Conservation (phyloP, 2,329 filamentous ascomycete species). For the Aureobasidium sp. region DNA sequence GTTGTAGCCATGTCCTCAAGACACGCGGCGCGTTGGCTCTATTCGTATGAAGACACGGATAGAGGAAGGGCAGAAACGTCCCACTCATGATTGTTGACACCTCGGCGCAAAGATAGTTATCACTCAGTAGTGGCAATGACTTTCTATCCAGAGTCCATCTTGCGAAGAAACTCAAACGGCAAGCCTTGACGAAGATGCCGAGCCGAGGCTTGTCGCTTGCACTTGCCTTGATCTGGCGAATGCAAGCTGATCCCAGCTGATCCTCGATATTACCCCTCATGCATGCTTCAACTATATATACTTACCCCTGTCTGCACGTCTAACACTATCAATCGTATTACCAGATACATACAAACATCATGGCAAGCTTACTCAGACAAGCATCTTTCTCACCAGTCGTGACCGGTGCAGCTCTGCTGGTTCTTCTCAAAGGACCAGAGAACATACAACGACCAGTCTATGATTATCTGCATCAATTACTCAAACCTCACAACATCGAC, state of each 20-base stretch:
- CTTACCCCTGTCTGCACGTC: not conserved
- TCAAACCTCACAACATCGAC: slow-evolving; percentile 32
- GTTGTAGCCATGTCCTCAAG: slow-evolving; percentile 27
- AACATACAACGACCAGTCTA: slow-evolving; percentile 33
- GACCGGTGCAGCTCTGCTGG: slow-evolving; percentile 25
- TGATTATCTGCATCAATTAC: slow-evolving; percentile 30
- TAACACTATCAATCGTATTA: not conserved
- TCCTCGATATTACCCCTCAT: slow-evolving; percentile 9
- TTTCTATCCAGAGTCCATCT: not conserved
- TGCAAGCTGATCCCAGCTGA: not conserved
- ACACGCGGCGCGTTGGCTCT: slow-evolving; percentile 14
- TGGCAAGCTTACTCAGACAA: slow-evolving; percentile 32
- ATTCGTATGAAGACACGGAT: slow-evolving; percentile 43
- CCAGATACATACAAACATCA: not conserved
- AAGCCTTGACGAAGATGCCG: not conserved
- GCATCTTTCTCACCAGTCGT: slow-evolving; percentile 25
- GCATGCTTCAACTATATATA: not conserved
- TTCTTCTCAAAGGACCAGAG: slow-evolving; percentile 33
- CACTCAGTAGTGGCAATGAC: slow-evolving; percentile 8
- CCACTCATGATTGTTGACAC: slow-evolving; percentile 24
- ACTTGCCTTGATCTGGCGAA: too few species aligned
- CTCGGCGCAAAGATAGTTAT: not conserved
- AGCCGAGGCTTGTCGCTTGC: not conserved
- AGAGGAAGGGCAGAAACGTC: slow-evolving; percentile 51
- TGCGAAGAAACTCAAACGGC: not conserved